phyloP scores from a whole-genome alignment of 495 filamentous ascomycete species.

The Neurospora sp. region DNA sequence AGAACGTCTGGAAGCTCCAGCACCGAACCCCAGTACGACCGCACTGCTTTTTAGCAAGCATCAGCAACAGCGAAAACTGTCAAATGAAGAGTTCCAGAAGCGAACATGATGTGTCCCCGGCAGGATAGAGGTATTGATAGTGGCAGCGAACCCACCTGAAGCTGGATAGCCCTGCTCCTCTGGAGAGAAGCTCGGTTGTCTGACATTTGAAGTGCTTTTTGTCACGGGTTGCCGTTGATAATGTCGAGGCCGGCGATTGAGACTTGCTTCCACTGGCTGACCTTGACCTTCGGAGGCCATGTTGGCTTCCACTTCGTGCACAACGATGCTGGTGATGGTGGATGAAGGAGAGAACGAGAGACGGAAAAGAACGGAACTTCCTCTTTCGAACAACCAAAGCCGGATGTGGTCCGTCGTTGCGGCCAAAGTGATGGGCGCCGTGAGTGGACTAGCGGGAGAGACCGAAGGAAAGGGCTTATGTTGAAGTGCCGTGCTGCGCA shows the following conservation, averaged over 20 bases:
- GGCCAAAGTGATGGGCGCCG: slow-evolving; percentile 13
- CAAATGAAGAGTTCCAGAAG: no score
- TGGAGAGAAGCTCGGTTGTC: slow-evolving; percentile 71
- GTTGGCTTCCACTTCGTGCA: no score
- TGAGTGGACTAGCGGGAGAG: not conserved
- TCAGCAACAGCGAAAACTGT: no score
- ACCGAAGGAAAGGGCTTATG: not conserved
- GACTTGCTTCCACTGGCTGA: not conserved
- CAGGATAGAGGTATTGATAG: no score
- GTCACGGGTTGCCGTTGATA: slow-evolving; percentile 61
- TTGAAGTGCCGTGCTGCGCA: not conserved
- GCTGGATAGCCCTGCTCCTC: slow-evolving; percentile 43
- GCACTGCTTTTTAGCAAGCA: no score
- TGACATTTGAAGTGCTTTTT: slow-evolving; percentile 73
- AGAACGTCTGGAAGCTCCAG: no score
- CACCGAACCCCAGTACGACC: no score
- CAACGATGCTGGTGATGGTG: no score
- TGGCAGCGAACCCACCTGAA: slow-evolving; percentile 33
- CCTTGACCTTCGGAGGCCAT: not conserved
- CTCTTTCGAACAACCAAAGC: not conserved
- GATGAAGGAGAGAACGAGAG: no score
- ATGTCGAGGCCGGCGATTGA: slow-evolving; percentile 23
- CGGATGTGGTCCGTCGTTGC: slow-evolving; percentile 4
- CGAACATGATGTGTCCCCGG: no score
- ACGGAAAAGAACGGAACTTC: no score